A percentile compares a stretch with the other conserved stretches of the same genome.
Evolutionary conservation across 306 rosid species (phyloP).

Genomic region (Acacia crassicarpa): DNA sequence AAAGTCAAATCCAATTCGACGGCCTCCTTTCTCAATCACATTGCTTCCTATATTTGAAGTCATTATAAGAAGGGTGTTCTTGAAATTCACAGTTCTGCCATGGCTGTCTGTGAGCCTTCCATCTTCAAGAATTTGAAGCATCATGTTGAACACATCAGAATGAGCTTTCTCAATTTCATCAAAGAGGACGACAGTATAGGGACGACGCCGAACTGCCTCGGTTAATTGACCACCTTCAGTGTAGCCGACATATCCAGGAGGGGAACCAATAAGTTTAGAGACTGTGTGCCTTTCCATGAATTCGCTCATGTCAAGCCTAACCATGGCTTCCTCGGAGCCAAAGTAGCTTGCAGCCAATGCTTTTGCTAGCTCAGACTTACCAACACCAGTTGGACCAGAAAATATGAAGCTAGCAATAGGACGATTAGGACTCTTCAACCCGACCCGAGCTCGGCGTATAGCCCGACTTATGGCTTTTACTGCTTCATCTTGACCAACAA

Average conservation of each 20-base stretch:
- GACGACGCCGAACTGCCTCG: conserved; percentile 97
- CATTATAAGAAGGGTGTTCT: conserved; percentile 93
- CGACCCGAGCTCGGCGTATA: conserved; percentile 95
- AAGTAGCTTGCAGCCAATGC: conserved; percentile 97
- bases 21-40: conserved; percentile 96
- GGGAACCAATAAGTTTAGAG: conserved; percentile 94
- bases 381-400: conserved; percentile 98
- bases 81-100: conserved; percentile 93
- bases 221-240: conserved; percentile 96
- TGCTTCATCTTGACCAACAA: conserved; percentile 94
- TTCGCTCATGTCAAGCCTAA: conserved; percentile 97
- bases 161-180: conserved; percentile 99
- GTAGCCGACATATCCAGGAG: conserved; percentile 98
- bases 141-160: conserved; percentile 96
- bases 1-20: conserved; percentile 79
- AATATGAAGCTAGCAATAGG: conserved; percentile 97
- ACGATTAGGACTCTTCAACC: conserved; percentile 91
- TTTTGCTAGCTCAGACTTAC: conserved; percentile 94
- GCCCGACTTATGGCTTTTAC: conserved; percentile 94
- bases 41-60: conserved; percentile 96
- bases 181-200: conserved; percentile 94
- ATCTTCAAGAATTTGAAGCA: conserved; percentile 96
- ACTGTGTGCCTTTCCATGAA: conserved; percentile 97
- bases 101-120: conserved; percentile 93
- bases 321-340: conserved; percentile 96